phyloP scores from a whole-genome alignment of 257 asterid genomes.

The Cordia subcordata region DNA sequence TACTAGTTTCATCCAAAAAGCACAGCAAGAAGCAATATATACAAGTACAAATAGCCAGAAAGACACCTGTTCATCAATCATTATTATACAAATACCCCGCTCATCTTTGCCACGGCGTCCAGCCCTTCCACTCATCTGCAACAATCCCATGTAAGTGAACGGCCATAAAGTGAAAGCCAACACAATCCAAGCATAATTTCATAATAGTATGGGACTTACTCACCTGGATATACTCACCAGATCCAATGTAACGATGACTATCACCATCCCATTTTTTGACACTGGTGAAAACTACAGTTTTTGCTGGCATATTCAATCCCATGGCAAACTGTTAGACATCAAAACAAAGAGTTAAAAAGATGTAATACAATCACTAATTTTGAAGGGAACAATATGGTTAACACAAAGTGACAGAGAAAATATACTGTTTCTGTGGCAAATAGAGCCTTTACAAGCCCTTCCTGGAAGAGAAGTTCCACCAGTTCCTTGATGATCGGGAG shows the following conservation, averaged over 20 bases:
- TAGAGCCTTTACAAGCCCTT: conserved; percentile 96
- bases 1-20: not conserved
- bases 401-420: not conserved
- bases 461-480: conserved; percentile 97
- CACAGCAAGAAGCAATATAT: not conserved
- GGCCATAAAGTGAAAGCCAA: conserved; percentile 7
- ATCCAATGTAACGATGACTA: conserved; percentile 91
- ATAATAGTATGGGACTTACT: conserved; percentile 18
- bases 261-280: conserved; percentile 98
- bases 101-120: conserved; percentile 99
- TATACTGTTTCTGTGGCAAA: conserved; percentile 98
- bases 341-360: conserved; percentile 17
- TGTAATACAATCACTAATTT: not conserved
- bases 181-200: not conserved
- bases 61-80: conserved; percentile 86
- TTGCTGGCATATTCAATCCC: conserved; percentile 99
- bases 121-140: conserved; percentile 99
- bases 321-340: conserved; percentile 65
- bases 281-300: conserved; percentile 93
- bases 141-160: conserved; percentile 22
- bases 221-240: conserved; percentile 99
- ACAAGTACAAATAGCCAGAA: not conserved
- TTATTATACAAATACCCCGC: conserved; percentile 88
- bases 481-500: conserved; percentile 96
- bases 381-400: not conserved